Evolutionary conservation across 345 rosid genomes (phyloP).

Genomic region (Garcia nutans): DNA sequence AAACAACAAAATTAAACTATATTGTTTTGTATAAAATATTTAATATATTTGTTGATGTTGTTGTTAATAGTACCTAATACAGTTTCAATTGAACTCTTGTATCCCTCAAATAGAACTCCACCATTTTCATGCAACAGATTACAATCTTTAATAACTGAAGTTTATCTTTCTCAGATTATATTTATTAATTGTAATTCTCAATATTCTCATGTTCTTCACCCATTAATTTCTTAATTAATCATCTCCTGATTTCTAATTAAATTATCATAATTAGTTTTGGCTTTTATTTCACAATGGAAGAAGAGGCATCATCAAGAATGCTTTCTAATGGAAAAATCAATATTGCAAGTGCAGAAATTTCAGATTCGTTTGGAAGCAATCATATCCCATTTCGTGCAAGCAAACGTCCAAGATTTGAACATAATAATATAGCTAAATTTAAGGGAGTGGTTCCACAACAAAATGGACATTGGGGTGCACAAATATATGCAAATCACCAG

Average conservation of each 20-base stretch:
- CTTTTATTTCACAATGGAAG: slow-evolving; percentile 7
- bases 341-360: not conserved
- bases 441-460: slow-evolving; percentile 62
- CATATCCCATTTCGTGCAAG: not conserved
- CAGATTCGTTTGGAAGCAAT: not conserved
- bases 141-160: not conserved
- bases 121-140: not conserved
- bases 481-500: slow-evolving; percentile 60
- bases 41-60: too few species aligned
- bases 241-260: not conserved
- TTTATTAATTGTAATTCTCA: not conserved
- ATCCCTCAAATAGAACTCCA: not conserved
- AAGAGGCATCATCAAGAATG: slow-evolving; percentile 7
- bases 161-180: not conserved
- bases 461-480: slow-evolving; percentile 62
- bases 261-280: not conserved
- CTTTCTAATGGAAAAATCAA: not conserved
- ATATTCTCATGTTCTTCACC: not conserved
- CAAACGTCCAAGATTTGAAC: slow-evolving; percentile 10
- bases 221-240: not conserved
- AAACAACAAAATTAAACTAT: not conserved
- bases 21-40: not conserved
- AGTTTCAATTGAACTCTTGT: not conserved
- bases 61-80: slow-evolving; percentile 7
- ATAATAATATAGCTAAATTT: slow-evolving; percentile 18